phyloP scores from a whole-genome alignment of 2,329 filamentous ascomycete genomes.

The Neobulgaria alba region DNA sequence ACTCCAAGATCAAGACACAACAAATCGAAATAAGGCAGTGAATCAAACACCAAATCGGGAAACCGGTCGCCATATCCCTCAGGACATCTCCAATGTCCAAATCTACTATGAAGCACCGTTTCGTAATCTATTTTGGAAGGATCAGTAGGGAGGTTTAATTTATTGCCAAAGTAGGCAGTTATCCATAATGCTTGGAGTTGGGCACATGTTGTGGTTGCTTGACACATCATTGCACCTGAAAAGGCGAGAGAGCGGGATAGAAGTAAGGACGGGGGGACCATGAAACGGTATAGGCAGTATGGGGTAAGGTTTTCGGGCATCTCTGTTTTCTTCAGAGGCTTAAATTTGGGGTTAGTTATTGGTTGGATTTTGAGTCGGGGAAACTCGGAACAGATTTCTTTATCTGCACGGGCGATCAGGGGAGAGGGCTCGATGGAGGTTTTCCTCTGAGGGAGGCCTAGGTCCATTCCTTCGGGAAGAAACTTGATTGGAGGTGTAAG shows the following conservation, averaged over 20 bases:
- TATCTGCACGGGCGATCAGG: slow-evolving; percentile 38
- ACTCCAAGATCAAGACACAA: slow-evolving; percentile 59
- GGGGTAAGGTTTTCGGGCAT: slow-evolving; percentile 14
- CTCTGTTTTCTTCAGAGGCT: slow-evolving; percentile 33
- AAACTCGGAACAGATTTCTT: slow-evolving; percentile 43
- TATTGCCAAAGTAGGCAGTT: slow-evolving; percentile 51
- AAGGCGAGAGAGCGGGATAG: slow-evolving; percentile 37
- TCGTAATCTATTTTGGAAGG: slow-evolving; percentile 38
- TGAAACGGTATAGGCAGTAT: slow-evolving; percentile 39
- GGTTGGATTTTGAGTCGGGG: slow-evolving; percentile 46
- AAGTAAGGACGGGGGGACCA: slow-evolving; percentile 36
- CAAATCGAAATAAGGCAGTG: slow-evolving; percentile 63
- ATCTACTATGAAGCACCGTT: slow-evolving; percentile 57
- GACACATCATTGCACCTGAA: slow-evolving; percentile 36
- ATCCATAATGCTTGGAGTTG: slow-evolving; percentile 53
- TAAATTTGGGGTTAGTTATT: slow-evolving; percentile 38
- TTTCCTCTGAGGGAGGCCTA: slow-evolving; percentile 41
- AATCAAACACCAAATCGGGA: slow-evolving; percentile 70
- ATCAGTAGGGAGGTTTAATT: slow-evolving; percentile 28
- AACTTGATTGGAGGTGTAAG: slow-evolving; percentile 44
- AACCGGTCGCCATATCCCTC: slow-evolving; percentile 52
- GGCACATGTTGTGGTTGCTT: slow-evolving; percentile 34
- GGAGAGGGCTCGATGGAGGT: slow-evolving; percentile 26
- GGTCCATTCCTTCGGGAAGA: slow-evolving; percentile 37
- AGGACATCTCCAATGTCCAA: slow-evolving; percentile 61